Conservation (phyloP, 495 filamentous ascomycete species). For the Umbilicaria muhlenbergii region DNA sequence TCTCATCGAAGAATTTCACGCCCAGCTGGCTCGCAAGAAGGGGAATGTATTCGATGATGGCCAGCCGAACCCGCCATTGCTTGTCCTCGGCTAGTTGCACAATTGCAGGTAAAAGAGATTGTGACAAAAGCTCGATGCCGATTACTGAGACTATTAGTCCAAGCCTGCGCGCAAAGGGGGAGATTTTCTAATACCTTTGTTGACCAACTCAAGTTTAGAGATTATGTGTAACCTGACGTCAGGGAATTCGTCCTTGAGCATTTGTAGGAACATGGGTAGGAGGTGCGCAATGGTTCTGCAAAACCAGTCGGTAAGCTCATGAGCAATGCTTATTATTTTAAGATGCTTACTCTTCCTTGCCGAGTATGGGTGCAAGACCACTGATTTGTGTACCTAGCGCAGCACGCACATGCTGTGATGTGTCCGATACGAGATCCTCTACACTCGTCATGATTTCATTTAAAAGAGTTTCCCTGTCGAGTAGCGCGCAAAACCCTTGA, state of each 20-base stretch:
- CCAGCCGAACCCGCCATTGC: slow-evolving; percentile 95
- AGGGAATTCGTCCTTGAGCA: slow-evolving; percentile 98
- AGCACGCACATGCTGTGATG: slow-evolving; percentile 90
- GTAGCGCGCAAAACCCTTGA: slow-evolving; percentile 73
- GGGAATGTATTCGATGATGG: slow-evolving; percentile 98
- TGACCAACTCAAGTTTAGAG: slow-evolving; percentile 92
- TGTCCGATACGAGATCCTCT: slow-evolving; percentile 89
- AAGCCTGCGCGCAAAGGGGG: neutral
- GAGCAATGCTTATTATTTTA: neutral
- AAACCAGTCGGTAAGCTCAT: slow-evolving; percentile 9
- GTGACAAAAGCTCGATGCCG: slow-evolving; percentile 89
- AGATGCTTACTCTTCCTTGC: slow-evolving; percentile 79
- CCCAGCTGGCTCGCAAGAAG: slow-evolving; percentile 90
- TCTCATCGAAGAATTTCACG: slow-evolving; percentile 96
- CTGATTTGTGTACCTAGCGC: slow-evolving; percentile 94
- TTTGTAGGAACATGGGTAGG: slow-evolving; percentile 96
- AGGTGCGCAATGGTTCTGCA: slow-evolving; percentile 83
- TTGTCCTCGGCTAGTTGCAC: slow-evolving; percentile 97
- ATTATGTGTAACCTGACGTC: slow-evolving; percentile 97
- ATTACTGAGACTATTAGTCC: slow-evolving; percentile 47
- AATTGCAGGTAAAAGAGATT: slow-evolving; percentile 94
- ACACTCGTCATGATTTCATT: slow-evolving; percentile 95
- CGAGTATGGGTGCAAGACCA: slow-evolving; percentile 88
- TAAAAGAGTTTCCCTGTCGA: slow-evolving; percentile 75
- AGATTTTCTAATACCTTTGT: slow-evolving; percentile 50